Base-by-base conservation (phyloP, 2,329 filamentous ascomycete species). In the Grosmannia huntii region DNA sequence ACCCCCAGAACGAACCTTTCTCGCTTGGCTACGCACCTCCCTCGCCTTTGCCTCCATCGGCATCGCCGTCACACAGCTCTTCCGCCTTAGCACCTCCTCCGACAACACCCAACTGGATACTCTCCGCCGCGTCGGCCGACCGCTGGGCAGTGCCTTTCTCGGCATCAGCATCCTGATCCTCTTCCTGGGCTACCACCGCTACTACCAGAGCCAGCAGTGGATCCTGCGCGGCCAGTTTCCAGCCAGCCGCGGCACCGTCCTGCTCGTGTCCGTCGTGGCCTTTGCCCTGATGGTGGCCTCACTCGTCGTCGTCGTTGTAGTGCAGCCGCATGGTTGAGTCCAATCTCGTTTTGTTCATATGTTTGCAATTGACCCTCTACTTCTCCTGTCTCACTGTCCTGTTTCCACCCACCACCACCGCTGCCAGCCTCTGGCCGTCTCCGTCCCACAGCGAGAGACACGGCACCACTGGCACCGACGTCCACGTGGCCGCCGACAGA, bases 21-120 rank as follows among this genome's bases (percentile, higher is more conserved):
- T 94, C 36, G 89, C 89, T 57, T 94, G 89, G 89, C 78, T 94
- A 50, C 82, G 89, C 56, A 94, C 89, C 3, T 90, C 86, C 2
- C 79, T 94, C 41, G 84, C 86, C 27, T 94, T 94, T 66, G 87
- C 88, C 12, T 87, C 82, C 38, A 92, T 94, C 64, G 89, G 89
- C 59, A 87, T 94, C 60, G 89, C 87, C 50, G 81, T 94, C 48
- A 92, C 89, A 1, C 89, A 94, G 69, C 81, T 94, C 53, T 92
- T 94, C 73, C 85, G 89, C 28, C 82, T 94, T 59, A 91, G 91
- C 73, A 87, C 84, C 0, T 79, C 82, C 31, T 61, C 58, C 53
- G 66, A 68, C 33, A 70, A 70, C 55, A 41, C 55, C 56, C 25
- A 31, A 1, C 27, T 46, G 25, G n/a, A 72, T 49, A 75, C 73